Percentiles rank a stretch among this genome's conserved stretches.
These are phyloP conservation scores for Talaromyces islandicus DNA, from an alignment of 2,329 filamentous ascomycete genomes.

Conservation along the genomic window DNA sequence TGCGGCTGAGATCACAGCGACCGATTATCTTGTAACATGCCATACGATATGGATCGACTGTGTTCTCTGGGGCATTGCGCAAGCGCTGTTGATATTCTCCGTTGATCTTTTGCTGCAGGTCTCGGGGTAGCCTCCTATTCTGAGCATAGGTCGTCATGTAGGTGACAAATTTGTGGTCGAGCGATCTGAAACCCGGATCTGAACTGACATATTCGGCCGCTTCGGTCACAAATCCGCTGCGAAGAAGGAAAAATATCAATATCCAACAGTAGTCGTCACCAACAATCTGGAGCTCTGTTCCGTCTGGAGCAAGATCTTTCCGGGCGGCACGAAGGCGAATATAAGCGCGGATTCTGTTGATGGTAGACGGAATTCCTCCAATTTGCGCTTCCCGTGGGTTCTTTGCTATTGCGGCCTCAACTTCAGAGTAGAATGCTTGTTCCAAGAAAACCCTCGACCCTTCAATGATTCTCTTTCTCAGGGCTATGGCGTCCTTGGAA, in stretches of 20 bases:
- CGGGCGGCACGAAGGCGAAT: constrained; percentile 73
- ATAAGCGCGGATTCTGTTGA: constrained; percentile 89
- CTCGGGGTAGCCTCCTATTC: constrained; percentile 69
- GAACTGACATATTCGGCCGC: constrained; percentile 82
- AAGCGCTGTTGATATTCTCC: constrained; percentile 83
- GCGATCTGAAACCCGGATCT: constrained; percentile 73
- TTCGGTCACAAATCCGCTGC: constrained; percentile 76
- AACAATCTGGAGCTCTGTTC: constrained; percentile 71
- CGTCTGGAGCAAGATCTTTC: constrained; percentile 79
- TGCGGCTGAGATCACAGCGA: constrained; percentile 57
- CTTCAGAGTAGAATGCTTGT: constrained; percentile 68
- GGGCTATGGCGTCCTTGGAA: constrained; percentile 56
- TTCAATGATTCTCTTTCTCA: constrained; percentile 72
- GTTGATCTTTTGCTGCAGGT: constrained; percentile 79
- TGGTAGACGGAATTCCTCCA: constrained; percentile 78
- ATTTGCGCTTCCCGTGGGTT: constrained; percentile 84
- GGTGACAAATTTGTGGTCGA: constrained; percentile 82
- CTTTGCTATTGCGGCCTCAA: constrained; percentile 72
- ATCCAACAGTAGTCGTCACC: constrained; percentile 88
- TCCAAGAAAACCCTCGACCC: constrained; percentile 78
- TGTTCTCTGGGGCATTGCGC: constrained; percentile 77
- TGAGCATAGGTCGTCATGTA: constrained; percentile 82
- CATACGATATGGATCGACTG: constrained; percentile 90
- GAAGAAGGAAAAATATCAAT: constrained; percentile 83
- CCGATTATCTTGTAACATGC: constrained; percentile 98